phyloP scores from a whole-genome alignment of 2,329 filamentous ascomycete genomes.

The Stachybotrys elegans region DNA sequence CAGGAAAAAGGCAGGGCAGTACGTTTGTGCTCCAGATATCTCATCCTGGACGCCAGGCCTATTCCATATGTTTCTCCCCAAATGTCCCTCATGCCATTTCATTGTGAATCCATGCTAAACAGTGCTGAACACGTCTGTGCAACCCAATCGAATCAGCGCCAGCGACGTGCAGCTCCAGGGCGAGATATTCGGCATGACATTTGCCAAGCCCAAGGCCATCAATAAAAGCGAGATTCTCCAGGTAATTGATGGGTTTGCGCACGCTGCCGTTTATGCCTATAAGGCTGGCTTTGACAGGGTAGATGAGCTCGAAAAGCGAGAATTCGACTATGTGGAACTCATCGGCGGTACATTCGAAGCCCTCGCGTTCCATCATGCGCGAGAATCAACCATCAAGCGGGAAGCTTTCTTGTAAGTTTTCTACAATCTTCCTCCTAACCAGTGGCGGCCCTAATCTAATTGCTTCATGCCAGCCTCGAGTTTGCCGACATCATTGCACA shows the following conservation, averaged over 20 bases:
- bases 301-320: conserved; percentile 41
- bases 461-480: too few species aligned
- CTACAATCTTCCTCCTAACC: too few species aligned
- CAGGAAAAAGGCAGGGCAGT: too few species aligned
- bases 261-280: conserved; percentile 56
- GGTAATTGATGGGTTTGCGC: conserved; percentile 56
- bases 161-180: conserved; percentile 29
- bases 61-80: conserved; percentile 23
- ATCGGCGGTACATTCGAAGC: conserved; percentile 54
- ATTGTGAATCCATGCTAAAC: too few species aligned
- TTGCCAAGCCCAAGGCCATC: conserved; percentile 46
- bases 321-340: conserved; percentile 53
- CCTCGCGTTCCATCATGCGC: conserved; percentile 42
- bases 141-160: conserved; percentile 34
- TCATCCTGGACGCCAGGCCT: conserved; percentile 38
- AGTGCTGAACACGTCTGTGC: too few species aligned
- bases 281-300: too few species aligned
- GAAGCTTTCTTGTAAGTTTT: conserved; percentile 58
- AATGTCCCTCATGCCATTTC: too few species aligned
- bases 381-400: conserved; percentile 46
- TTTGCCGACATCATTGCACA: conserved; percentile 47
- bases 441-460: too few species aligned
- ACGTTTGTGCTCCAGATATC: too few species aligned
- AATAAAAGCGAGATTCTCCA: conserved; percentile 48
- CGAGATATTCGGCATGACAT: conserved; percentile 19